Conservation (phyloP, 1,284 basidiomycete species). For the Salmacisia buchloeana region DNA sequence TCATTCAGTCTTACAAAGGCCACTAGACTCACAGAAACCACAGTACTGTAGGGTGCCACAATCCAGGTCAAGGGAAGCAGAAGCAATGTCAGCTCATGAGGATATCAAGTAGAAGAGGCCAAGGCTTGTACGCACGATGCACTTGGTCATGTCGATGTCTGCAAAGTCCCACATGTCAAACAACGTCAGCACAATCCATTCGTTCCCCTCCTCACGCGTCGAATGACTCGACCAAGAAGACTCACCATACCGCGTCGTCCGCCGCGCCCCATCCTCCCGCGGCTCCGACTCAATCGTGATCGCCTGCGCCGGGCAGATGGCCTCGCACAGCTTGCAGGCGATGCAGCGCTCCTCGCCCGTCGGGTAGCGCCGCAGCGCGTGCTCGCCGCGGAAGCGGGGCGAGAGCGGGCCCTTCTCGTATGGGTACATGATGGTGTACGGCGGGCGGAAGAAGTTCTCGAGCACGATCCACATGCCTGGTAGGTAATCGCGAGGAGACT, state of each 20-base stretch:
- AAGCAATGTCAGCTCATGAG: constrained; percentile 62
- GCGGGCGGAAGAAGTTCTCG: constrained; percentile 93
- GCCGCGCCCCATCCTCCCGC: constrained; percentile 85
- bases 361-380: constrained; percentile 94
- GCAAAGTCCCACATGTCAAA: constrained; percentile 36
- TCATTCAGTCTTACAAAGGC: not conserved
- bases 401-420: constrained; percentile 91
- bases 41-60: constrained; percentile 40
- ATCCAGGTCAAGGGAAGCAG: constrained; percentile 58
- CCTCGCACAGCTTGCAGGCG: constrained; percentile 98
- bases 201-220: not conserved
- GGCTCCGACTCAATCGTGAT: constrained; percentile 99
- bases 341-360: constrained; percentile 99
- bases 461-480: constrained; percentile 98
- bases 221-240: constrained; percentile 4
- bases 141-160: constrained; percentile 84
- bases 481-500: not conserved
- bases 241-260: constrained; percentile 89
- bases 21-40: constrained; percentile 37
- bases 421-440: constrained; percentile 83
- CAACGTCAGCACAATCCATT: not conserved
- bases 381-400: constrained; percentile 96
- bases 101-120: constrained; percentile 28
- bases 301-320: constrained; percentile 97
- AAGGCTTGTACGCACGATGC: constrained; percentile 8